Percentiles rank a stretch among this genome's conserved stretches.
These are phyloP conservation scores for Ramaria sp. DNA, from an alignment of 768 basidiomycete species.

Conservation along the genomic window DNA sequence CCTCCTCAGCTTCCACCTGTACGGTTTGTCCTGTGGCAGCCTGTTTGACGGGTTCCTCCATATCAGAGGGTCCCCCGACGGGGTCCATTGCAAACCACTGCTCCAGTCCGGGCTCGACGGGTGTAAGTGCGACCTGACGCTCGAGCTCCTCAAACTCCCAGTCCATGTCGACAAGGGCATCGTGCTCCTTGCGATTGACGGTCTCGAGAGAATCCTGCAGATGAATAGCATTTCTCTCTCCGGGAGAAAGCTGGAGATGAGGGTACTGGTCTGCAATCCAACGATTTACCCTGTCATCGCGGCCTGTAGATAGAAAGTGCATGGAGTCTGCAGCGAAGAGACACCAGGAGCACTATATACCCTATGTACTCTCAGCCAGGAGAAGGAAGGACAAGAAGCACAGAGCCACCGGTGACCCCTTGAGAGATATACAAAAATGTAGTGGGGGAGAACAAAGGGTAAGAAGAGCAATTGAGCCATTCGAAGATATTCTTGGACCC, in stretches of 20 bases:
- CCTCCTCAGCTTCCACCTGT: neutral
- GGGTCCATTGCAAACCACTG: neutral
- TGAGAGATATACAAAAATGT: no score
- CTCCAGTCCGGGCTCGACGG: neutral
- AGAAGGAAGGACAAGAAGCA: neutral
- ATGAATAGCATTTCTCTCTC: neutral
- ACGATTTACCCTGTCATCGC: slow-evolving; percentile 5
- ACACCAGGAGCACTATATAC: neutral
- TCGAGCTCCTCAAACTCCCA: slow-evolving; percentile 9
- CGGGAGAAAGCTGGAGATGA: no score
- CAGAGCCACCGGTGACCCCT: neutral
- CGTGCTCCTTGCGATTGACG: neutral
- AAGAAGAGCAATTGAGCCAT: no score
- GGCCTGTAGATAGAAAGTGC: slow-evolving; percentile 8
- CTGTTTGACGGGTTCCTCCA: no score
- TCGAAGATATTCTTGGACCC: no score
- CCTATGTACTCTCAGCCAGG: neutral
- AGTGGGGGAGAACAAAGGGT: no score
- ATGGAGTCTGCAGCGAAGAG: neutral
- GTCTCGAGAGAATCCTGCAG: neutral
- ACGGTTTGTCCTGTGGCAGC: neutral
- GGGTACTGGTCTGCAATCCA: slow-evolving; percentile 8
- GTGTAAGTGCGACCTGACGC: slow-evolving; percentile 1
- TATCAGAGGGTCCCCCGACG: no score
- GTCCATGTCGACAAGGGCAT: neutral